Percentiles rank a stretch among this genome's conserved stretches.
phyloP scores from a whole-genome alignment of 2,329 filamentous ascomycete species.

The Pseudonectria foliicola region DNA sequence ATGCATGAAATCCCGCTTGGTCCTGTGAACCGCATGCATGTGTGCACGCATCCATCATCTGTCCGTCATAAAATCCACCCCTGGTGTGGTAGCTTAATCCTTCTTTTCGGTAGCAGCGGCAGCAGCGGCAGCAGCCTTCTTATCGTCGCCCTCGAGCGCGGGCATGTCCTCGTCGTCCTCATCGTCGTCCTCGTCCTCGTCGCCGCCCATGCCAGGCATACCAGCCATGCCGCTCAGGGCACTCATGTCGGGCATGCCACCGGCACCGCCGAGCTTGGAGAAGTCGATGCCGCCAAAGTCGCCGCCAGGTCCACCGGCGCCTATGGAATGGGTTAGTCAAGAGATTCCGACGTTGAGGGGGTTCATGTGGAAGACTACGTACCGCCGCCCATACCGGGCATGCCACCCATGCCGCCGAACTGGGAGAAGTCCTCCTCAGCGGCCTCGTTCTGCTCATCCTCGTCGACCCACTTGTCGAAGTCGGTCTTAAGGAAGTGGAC shows the following conservation, averaged over 20 bases:
- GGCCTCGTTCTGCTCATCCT: slow-evolving; percentile 94
- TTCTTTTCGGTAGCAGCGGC: slow-evolving; percentile 32
- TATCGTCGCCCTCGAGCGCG: slow-evolving; percentile 60
- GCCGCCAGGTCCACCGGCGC: slow-evolving; percentile 28
- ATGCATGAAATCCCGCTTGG: too few species aligned
- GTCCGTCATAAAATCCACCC: slow-evolving; percentile 13
- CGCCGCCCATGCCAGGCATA: slow-evolving; percentile 39
- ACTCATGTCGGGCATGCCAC: slow-evolving; percentile 20
- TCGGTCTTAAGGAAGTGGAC: slow-evolving; percentile 96
- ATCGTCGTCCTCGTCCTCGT: slow-evolving; percentile 45
- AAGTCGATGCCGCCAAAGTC: slow-evolving; percentile 89
- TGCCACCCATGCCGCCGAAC: slow-evolving; percentile 60
- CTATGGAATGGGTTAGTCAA: neutral
- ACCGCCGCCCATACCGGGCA: slow-evolving; percentile 37
- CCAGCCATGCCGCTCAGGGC: slow-evolving; percentile 39
- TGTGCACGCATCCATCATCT: slow-evolving; percentile 1
- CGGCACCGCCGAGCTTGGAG: slow-evolving; percentile 74
- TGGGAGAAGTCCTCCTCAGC: slow-evolving; percentile 71
- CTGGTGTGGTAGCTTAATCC: slow-evolving; percentile 24
- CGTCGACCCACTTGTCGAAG: slow-evolving; percentile 99
- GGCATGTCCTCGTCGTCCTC: slow-evolving; percentile 81
- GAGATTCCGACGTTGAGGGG: too few species aligned
- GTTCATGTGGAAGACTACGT: too few species aligned
- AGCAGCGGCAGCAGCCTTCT: slow-evolving; percentile 28
- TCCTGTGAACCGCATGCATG: too few species aligned